Conservation (phyloP, 2,329 filamentous ascomycete species). For the Zymoseptoria crescenta region DNA sequence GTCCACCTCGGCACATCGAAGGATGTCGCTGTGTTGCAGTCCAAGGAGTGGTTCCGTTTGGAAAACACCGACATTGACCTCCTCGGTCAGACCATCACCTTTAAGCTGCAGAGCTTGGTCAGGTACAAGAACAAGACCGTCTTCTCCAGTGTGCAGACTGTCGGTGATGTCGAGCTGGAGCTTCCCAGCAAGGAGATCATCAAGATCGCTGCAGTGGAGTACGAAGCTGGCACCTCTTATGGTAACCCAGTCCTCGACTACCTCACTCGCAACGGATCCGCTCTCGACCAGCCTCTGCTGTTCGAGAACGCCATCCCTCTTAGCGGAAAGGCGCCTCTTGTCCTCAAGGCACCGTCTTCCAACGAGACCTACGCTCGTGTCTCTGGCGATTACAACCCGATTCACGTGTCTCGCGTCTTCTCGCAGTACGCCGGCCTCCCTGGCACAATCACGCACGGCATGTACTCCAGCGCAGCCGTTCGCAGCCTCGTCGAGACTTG, state of each 20-base stretch:
- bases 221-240: conserved; percentile 82
- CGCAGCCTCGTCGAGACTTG: conserved; percentile 95
- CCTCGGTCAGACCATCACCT: conserved; percentile 85
- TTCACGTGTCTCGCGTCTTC: conserved; percentile 96
- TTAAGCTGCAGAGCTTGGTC: conserved; percentile 86
- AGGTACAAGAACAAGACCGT: conserved; percentile 92
- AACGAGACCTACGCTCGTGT: conserved; percentile 98
- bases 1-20: conserved; percentile 78
- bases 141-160: conserved; percentile 84
- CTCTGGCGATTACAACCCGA: conserved; percentile 97
- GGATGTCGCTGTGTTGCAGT: conserved; percentile 87
- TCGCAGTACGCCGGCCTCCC: conserved; percentile 91
- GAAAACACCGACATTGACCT: conserved; percentile 80
- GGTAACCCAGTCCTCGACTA: conserved; percentile 98
- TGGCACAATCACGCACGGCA: conserved; percentile 96
- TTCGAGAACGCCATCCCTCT: conserved; percentile 97
- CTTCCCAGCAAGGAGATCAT: conserved; percentile 95
- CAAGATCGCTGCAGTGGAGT: conserved; percentile 94
- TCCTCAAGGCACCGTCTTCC: conserved; percentile 82
- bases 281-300: conserved; percentile 90
- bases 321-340: conserved; percentile 81
- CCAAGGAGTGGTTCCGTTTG: conserved; percentile 95
- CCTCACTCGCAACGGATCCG: conserved; percentile 79
- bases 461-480: conserved; percentile 97
- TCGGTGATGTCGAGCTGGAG: conserved; percentile 87